Evolutionary conservation across 805 yeast species (phyloP), one percentile per base, ranked within the genome.

Genomic region (Tetrapisispora phaffii): DNA sequence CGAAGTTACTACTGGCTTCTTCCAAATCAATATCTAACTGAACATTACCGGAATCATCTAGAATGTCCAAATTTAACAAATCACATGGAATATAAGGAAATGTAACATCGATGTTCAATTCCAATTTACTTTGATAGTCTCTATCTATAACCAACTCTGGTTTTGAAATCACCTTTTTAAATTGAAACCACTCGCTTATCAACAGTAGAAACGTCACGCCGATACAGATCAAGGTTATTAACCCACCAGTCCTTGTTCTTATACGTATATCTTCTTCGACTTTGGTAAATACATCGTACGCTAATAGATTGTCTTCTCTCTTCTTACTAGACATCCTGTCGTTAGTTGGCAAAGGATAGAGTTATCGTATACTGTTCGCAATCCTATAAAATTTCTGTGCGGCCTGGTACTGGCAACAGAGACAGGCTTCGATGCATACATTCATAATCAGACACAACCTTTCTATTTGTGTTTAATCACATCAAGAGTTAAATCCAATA

Each of bases 181-280:
- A 89, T 56, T 84, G 86, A 29, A 59, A 53, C 77, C 90, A 85
- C 63, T 93, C 97, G 52, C 79, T 79, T 26, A 80, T 47, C 41
- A 88, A 67, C 49, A 93, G 70, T 43, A 82, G 53, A 20, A 82
- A 45, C 16, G 86, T 80, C 2, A 84, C 70, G 6, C 78, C 42
- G 2, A 78, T 56, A 57, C 96, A 83, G 2, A 77, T 67, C 35
- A 93, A 56, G 2, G 97, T 87, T 57, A 93, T 85, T 23, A 87
- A 56, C 2, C 96, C 98, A 44, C 98, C 98, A 8, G 90, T 74
- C 5, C 90, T 74, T 4, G 98, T 93, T 50, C 84, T 79, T 49
- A 93, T 77, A 42, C 85, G 76, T 8, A 95, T 94, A 62, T 93
- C 98, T 58, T 90, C 97, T 31, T 86, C 89, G 5, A 97, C 85